Evolutionary conservation across 2,329 filamentous ascomycete genomes (phyloP).

Genomic region (Trichophyton rubrum): DNA sequence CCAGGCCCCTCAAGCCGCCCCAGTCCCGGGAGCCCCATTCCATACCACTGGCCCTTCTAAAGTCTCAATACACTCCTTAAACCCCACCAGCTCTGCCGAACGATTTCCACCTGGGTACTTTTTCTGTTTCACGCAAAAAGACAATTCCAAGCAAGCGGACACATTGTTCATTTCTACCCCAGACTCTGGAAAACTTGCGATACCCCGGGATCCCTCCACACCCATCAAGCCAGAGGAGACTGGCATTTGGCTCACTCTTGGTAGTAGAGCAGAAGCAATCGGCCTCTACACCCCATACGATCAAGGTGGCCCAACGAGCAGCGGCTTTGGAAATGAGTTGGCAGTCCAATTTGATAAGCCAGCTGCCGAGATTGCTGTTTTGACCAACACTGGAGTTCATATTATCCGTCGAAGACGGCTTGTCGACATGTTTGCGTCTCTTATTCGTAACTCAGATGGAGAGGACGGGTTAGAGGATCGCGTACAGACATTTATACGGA

Average conservation of each 20-base stretch:
- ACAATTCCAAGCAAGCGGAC: conserved; percentile 49
- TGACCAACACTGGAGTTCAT: conserved; percentile 85
- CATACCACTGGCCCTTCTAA: conserved; percentile 36
- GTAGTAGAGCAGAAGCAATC: conserved; percentile 62
- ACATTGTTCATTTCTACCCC: conserved; percentile 72
- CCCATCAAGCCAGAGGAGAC: conserved; percentile 60
- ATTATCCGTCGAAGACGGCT: conserved; percentile 70
- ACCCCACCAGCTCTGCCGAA: conserved; percentile 29
- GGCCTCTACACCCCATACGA: conserved; percentile 64
- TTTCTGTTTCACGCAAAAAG: conserved; percentile 63
- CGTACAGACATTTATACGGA: conserved; percentile 67
- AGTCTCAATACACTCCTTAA: conserved; percentile 35
- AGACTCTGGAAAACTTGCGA: conserved; percentile 72
- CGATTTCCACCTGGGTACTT: conserved; percentile 82
- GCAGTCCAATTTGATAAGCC: conserved; percentile 87
- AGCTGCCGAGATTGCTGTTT: conserved; percentile 71
- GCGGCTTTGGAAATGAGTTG: conserved; percentile 87
- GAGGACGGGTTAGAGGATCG: conserved; percentile 67
- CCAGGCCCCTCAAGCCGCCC: conserved; percentile 17
- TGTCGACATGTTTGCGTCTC: conserved; percentile 81
- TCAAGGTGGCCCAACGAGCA: conserved; percentile 51
- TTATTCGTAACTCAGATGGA: conserved; percentile 59
- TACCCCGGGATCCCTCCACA: conserved; percentile 39
- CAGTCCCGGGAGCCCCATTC: conserved; percentile 17
- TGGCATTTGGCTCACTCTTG: conserved; percentile 65